Percentiles rank a stretch among this genome's conserved stretches.
These are phyloP conservation scores for Colletotrichum lindemuthianum DNA, from an alignment of 2,329 filamentous ascomycete species.

Conservation along the genomic window DNA sequence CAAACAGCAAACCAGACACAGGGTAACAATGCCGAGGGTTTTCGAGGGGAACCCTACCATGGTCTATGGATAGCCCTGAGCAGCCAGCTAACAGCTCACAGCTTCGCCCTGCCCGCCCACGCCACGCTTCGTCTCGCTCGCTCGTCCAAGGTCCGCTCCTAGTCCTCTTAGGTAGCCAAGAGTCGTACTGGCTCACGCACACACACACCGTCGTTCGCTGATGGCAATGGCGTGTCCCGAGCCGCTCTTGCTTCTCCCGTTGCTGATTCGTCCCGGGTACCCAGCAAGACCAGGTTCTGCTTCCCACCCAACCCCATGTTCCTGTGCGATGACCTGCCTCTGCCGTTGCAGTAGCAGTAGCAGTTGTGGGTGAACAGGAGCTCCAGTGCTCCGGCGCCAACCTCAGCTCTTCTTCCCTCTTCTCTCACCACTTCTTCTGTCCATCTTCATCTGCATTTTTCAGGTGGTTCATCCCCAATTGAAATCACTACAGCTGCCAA, in stretches of 20 bases:
- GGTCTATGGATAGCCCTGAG: neutral
- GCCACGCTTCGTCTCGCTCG: constrained; percentile 2
- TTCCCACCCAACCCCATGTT: constrained; percentile 28
- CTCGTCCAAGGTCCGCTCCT: constrained; percentile 1
- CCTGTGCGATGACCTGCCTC: constrained; percentile 32
- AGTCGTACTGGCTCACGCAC: constrained; percentile 1
- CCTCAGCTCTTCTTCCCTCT: constrained; percentile 35
- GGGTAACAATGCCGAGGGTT: neutral
- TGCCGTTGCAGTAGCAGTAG: constrained; percentile 22
- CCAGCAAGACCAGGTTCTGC: constrained; percentile 6
- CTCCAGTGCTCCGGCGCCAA: constrained; percentile 28
- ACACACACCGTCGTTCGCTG: constrained; percentile 17
- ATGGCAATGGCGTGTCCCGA: constrained; percentile 29
- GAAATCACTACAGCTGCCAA: constrained; percentile 17
- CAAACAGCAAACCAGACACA: constrained; percentile 24
- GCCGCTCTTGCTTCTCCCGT: constrained; percentile 25
- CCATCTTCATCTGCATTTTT: constrained; percentile 14
- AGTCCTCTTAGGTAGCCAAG: neutral
- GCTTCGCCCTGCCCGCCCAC: constrained; percentile 18
- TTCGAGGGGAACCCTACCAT: constrained; percentile 28
- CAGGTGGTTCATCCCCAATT: constrained; percentile 21
- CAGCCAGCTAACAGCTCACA: constrained; percentile 10
- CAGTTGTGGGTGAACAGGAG: constrained; percentile 1
- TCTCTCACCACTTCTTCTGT: constrained; percentile 13
- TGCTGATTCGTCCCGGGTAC: constrained; percentile 34